Conservation (phyloP, 352 stramenopile species). For the Phytophthora capsici region DNA sequence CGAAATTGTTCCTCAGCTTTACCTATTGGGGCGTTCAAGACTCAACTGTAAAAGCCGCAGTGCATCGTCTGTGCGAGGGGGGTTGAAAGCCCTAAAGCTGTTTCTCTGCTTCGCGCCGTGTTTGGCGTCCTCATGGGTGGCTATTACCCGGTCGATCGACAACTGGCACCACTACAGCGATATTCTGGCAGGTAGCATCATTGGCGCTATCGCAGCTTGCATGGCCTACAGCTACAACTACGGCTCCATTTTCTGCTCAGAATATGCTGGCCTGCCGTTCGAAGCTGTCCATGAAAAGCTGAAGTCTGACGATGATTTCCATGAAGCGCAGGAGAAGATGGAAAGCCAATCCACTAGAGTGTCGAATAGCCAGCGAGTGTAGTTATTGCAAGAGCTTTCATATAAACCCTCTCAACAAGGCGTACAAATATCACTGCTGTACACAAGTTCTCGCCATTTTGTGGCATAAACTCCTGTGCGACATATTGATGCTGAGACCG, state of each 20-base stretch:
- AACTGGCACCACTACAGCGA: conserved; percentile 88
- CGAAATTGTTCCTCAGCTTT: conserved; percentile 44
- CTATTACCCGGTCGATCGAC: conserved; percentile 77
- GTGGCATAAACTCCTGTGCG: conserved; percentile 17
- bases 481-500: conserved; percentile 6
- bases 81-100: conserved; percentile 63
- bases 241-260: conserved; percentile 58
- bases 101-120: conserved; percentile 69
- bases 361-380: conserved; percentile 27
- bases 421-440: neutral
- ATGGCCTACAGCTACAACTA: conserved; percentile 77
- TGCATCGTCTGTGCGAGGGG: conserved; percentile 49
- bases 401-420: neutral
- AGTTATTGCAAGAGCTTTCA: conserved; percentile 4
- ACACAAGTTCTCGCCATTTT: neutral
- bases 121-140: conserved; percentile 68
- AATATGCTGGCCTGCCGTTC: conserved; percentile 58
- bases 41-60: conserved; percentile 61
- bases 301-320: conserved; percentile 30
- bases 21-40: conserved; percentile 70
- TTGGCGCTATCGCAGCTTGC: conserved; percentile 47
- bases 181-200: conserved; percentile 72
- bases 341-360: conserved; percentile 15
- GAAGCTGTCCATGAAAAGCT: conserved; percentile 52
- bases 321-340: conserved; percentile 20